Percentiles rank a stretch among this genome's conserved stretches.
Evolutionary conservation across 1,139 yeast genomes (phyloP).

Genomic region (Pichia sp.): DNA sequence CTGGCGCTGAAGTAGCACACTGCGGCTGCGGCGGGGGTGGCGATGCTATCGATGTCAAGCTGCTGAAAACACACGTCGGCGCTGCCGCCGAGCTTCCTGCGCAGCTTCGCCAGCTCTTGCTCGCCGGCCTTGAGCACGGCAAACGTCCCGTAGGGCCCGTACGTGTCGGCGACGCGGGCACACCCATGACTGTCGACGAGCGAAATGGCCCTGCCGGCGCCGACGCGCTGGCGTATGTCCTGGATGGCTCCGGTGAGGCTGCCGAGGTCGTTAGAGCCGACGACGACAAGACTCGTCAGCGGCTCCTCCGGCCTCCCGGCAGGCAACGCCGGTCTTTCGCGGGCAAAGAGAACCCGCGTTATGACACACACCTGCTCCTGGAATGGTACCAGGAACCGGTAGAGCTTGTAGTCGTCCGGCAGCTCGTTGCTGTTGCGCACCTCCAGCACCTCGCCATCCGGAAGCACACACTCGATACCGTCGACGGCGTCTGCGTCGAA

Average conservation of each 20-base stretch:
- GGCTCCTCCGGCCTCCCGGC: not conserved
- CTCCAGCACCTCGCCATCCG: slow-evolving; percentile 25
- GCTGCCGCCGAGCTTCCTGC: slow-evolving; percentile 6
- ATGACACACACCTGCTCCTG: slow-evolving; percentile 21
- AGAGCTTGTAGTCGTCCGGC: slow-evolving; percentile 11
- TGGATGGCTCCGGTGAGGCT: slow-evolving; percentile 14
- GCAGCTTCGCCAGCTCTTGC: slow-evolving; percentile 3
- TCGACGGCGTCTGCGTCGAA: slow-evolving; percentile 14
- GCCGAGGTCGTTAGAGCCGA: slow-evolving; percentile 21
- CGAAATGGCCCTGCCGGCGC: slow-evolving; percentile 10
- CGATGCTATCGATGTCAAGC: not conserved
- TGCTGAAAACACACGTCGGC: not conserved
- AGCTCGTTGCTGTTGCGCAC: slow-evolving; percentile 6
- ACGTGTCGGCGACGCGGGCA: slow-evolving; percentile 8
- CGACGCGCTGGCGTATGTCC: slow-evolving; percentile 12
- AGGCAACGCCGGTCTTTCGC: not conserved
- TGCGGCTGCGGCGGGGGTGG: not conserved
- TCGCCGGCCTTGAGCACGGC: slow-evolving; percentile 17
- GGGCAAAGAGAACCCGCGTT: slow-evolving; percentile 18
- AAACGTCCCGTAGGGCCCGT: slow-evolving; percentile 20
- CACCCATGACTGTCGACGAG: slow-evolving; percentile 22
- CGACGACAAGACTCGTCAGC: slow-evolving; percentile 15
- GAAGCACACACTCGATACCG: slow-evolving; percentile 25
- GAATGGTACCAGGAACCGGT: slow-evolving; percentile 14
- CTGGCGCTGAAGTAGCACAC: slow-evolving; percentile 4